Base-by-base conservation (phyloP, 1,139 yeast species). In the Casaregolazyma lundiana region DNA sequence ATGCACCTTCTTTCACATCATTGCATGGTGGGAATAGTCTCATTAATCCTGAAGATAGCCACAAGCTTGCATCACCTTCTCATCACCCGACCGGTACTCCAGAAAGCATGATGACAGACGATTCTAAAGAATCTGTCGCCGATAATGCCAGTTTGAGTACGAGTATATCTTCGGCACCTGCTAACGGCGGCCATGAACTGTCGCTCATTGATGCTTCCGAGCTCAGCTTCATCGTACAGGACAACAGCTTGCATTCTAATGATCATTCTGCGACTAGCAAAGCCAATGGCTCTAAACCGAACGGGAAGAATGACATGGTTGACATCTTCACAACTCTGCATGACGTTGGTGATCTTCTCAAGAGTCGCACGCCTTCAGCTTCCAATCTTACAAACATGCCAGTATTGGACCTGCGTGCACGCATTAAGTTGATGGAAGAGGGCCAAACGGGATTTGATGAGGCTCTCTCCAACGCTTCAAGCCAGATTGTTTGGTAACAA, bases 361-460 rank as follows among this genome's bases (percentile, higher is more conserved):
- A 24, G 39, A 39, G 42, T 30, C 34, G 44, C 29, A 47, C 41
- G 38, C 35, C 40, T 29, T 46, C 35, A 35, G 41, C 29, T 48
- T 44, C 37, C 42, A 44, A 44, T 22, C 51, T 15, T 38, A 54
- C 35, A 9, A 44, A 21, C 18, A 19, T 42, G 35, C 41, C 45
- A 16, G 39, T 21, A 4, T 24, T 53, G 45, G 58, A 58, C 35
- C 51, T 61, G 29, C 56, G 64, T 1, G 56, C 60, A 44, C 53
- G 64, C 19, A 61, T 61, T 36, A 53, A 60, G 38, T 46, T 61
- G 50, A 55, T 60, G 62, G 64, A 60, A 44, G 61, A 60, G 9
- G 61, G 61, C 16, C 37, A 26, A 7, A 17, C 40, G 16, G 18
- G 41, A 20, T 16, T 43, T 13, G 46, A 46, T 6, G 41, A 42